Evolutionary conservation across 2,329 filamentous ascomycete species (phyloP).

Genomic region (Penicillium psychrosexuale): DNA sequence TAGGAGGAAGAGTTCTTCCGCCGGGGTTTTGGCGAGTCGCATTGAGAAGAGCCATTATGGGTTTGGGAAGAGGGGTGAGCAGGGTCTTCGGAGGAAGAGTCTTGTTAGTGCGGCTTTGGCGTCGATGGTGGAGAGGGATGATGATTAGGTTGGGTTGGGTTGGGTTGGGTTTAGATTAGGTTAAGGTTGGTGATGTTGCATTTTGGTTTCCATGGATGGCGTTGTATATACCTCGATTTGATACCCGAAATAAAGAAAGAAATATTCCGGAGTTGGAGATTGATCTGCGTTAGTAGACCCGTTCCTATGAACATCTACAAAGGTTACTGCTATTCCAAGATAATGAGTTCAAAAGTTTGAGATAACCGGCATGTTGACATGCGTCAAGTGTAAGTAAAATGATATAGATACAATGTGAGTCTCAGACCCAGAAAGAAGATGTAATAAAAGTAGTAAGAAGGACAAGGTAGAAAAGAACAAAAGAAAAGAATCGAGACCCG

Average conservation of each 20-base stretch:
- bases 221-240: background rate
- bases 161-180: background rate
- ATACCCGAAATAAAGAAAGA: background rate
- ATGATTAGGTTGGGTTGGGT: background rate
- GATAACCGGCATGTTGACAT: background rate
- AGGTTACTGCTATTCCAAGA: background rate
- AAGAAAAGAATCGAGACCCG: background rate
- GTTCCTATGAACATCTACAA: background rate
- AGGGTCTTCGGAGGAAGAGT: slow-evolving; percentile 37
- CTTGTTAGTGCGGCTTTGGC: slow-evolving; percentile 40
- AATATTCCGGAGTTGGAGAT: background rate
- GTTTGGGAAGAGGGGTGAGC: slow-evolving; percentile 34
- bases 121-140: slow-evolving; percentile 29
- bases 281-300: background rate
- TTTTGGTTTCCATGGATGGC: background rate
- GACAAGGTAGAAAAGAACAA: background rate
- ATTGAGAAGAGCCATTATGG: slow-evolving; percentile 35
- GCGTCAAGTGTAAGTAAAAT: background rate
- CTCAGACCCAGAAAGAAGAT: slow-evolving; percentile 8
- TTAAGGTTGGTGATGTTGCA: background rate
- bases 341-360: no score
- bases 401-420: slow-evolving; percentile 2
- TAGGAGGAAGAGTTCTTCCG: slow-evolving; percentile 31
- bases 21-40: slow-evolving; percentile 26
- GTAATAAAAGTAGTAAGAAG: slow-evolving; percentile 2